phyloP scores from a whole-genome alignment of 495 filamentous ascomycete genomes.

The Daldinia caldariorum region DNA sequence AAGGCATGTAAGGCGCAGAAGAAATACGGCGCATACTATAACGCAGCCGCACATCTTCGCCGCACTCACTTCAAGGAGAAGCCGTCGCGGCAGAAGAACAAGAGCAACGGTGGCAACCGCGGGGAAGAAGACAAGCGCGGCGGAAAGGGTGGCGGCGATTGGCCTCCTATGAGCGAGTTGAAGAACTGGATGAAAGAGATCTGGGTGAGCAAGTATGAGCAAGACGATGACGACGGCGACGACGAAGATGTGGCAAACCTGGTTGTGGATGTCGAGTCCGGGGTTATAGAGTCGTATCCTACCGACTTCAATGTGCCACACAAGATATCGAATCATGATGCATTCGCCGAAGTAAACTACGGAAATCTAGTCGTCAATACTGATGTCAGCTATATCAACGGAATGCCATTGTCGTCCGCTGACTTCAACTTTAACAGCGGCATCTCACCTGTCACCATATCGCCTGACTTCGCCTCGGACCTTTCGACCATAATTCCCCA shows the following conservation, averaged over 20 bases:
- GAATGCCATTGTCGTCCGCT: conserved; percentile 54
- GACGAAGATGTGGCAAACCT: conserved; percentile 50
- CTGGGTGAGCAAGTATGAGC: conserved; percentile 53
- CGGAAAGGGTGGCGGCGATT: conserved; percentile 84
- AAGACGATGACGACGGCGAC: conserved; percentile 43
- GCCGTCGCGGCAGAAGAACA: conserved; percentile 54
- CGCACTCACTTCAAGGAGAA: conserved; percentile 81
- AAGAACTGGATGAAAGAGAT: conserved; percentile 86
- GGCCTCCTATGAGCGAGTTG: conserved; percentile 81
- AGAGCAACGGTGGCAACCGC: conserved; percentile 47
- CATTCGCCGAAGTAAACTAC: conserved; percentile 48
- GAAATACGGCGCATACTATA: conserved; percentile 92
- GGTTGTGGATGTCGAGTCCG: conserved; percentile 21
- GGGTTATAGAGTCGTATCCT: conserved; percentile 29
- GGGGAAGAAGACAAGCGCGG: conserved; percentile 69
- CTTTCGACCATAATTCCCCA: conserved; percentile 30
- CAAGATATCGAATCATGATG: conserved; percentile 18
- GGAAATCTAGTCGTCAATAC: conserved; percentile 39
- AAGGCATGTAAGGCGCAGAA: conserved; percentile 84
- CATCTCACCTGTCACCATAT: conserved; percentile 31
- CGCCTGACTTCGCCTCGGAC: conserved; percentile 33
- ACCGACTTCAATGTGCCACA: conserved; percentile 42
- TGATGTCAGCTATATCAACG: conserved; percentile 41
- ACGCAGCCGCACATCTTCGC: conserved; percentile 90
- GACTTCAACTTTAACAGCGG: conserved; percentile 49